Evolutionary conservation across 192 early-diverging fungal genomes (phyloP).

Genomic region (Rhizophagus prolifer): DNA sequence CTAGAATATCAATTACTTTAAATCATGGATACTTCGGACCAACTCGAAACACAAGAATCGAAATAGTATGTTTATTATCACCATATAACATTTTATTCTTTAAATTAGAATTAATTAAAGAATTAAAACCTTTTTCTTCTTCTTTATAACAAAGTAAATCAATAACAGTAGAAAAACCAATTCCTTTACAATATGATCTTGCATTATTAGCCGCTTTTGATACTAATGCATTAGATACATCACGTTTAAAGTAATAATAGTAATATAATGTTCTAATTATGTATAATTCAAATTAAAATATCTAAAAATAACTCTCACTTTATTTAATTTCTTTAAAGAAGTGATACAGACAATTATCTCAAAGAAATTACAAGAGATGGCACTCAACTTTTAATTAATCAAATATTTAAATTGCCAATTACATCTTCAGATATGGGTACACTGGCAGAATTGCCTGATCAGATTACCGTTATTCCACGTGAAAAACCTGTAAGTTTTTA

Average conservation of each 20-base stretch:
- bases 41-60: conserved; percentile 36
- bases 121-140: background rate
- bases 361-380: conserved; percentile 73
- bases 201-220: conserved; percentile 82
- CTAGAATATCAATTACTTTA: too few relatives aligned
- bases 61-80: conserved; percentile 43
- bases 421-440: conserved; percentile 67
- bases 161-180: conserved; percentile 76
- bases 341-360: conserved; percentile 59
- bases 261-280: background rate
- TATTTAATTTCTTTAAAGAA: conserved; percentile 29
- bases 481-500: conserved; percentile 71
- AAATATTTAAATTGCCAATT: conserved; percentile 80
- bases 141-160: conserved; percentile 51
- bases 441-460: conserved; percentile 75
- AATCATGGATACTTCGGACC: conserved; percentile 41
- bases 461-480: conserved; percentile 70
- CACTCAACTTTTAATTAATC: conserved; percentile 84
- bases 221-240: conserved; percentile 74
- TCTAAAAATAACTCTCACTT: conserved; percentile 20
- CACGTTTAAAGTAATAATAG: conserved; percentile 45
- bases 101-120: too few relatives aligned
- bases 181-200: conserved; percentile 87
- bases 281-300: background rate
- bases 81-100: background rate